Evolutionary conservation across 2,329 filamentous ascomycete species (phyloP), one percentile per base, ranked within the genome.

Genomic region (Periconia sp.): DNA sequence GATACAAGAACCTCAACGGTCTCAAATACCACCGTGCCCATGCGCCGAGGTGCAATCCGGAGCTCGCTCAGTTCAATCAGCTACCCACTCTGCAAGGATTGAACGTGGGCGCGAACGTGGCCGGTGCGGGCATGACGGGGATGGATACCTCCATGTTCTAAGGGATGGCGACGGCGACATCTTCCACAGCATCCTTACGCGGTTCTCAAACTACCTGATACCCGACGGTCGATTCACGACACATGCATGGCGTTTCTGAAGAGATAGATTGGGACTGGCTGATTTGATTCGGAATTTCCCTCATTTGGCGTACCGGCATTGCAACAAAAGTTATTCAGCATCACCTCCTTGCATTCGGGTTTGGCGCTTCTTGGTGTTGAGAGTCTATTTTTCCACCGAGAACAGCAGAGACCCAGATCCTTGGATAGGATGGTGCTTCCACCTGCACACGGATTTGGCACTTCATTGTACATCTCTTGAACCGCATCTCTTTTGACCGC

Each of bases 1-100:
- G 94, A 38, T 99, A 99, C 76, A 99, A 99, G 84, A 99, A 99
- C 66, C 73, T 99, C 48, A 99, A 99, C 72, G 94, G 94, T 5
- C 82, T 99, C 50, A 99, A 99, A 84, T 99, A 99, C 67, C 84
- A 87, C 63, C 66, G 76, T 43, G 70, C 78, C 56, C 73, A 96
- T 69, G 94, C 90, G 10, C 87, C 90, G 17, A 87, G 88, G 39
- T 96, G 92, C 76, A 95, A 95, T 63, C 90, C 91, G 0, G 91
- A 96, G 49, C 83, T 87, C 52, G 41, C 35, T 11, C 25, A 29
- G 11, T 48, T 48, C 40, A 40, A 32, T 32, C 45, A 48, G 19
- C 22, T 48, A 23, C 45, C 45, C 19, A 28, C 45, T 30, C 40
- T 65, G 45, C 63, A 68, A 32, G 65, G 54, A 24, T 21, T 57